A percentile compares a stretch with the other conserved stretches of the same genome.
These are phyloP conservation scores for Platanus orientalis DNA, from an alignment of 164 flowering plant species.

Conservation along the genomic window DNA sequence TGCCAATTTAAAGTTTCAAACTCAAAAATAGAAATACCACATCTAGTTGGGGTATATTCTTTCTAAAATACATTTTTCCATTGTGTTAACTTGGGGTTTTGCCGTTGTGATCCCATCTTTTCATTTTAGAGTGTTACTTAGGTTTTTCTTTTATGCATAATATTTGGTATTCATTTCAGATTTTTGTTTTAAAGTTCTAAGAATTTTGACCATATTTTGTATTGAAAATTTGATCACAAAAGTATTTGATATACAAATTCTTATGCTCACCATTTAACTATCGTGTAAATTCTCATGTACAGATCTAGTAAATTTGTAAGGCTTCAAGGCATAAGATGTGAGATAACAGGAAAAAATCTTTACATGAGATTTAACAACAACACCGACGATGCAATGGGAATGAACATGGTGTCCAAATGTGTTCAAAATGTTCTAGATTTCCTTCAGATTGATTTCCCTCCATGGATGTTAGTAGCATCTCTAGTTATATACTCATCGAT, in stretches of 20 bases:
- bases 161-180: no score
- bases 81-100: not conserved
- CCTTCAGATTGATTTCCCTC: conserved; percentile 49
- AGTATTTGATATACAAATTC: no score
- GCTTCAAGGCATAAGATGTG: conserved; percentile 47
- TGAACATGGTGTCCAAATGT: conserved; percentile 64
- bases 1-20: not conserved
- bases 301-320: conserved; percentile 49
- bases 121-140: no score
- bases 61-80: not conserved
- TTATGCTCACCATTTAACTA: no score
- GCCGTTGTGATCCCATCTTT: no score
- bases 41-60: not conserved
- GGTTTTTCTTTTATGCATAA: no score
- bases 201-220: no score
- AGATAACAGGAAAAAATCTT: conserved; percentile 55
- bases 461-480: conserved; percentile 63
- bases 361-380: conserved; percentile 45
- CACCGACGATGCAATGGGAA: conserved; percentile 69
- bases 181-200: no score
- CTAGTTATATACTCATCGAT: conserved; percentile 22
- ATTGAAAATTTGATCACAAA: no score
- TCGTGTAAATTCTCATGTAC: not conserved
- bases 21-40: not conserved
- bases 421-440: conserved; percentile 57